Conservation (phyloP, 2,329 filamentous ascomycete species). For the Chalara sp. region DNA sequence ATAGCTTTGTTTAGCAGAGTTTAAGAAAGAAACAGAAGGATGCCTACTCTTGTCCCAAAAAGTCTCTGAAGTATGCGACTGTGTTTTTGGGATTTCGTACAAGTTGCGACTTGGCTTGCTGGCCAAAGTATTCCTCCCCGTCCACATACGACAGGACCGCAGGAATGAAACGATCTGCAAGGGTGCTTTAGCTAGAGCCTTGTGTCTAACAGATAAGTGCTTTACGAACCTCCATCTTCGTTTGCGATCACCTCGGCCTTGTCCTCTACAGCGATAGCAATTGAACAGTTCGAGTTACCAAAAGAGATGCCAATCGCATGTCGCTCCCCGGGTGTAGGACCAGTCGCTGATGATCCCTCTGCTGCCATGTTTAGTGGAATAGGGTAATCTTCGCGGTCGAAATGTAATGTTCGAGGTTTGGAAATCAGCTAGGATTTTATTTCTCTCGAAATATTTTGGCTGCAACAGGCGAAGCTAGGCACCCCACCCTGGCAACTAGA, state of each 20-base stretch:
- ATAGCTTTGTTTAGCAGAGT: conserved; percentile 15
- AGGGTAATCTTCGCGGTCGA: not conserved
- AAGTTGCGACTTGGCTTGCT: conserved; percentile 90
- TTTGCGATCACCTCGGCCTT: conserved; percentile 98
- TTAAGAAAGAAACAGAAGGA: not conserved
- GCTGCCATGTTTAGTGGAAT: conserved; percentile 21
- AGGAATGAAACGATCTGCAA: conserved; percentile 87
- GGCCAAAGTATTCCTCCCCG: conserved; percentile 93
- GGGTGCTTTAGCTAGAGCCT: not conserved
- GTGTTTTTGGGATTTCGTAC: conserved; percentile 91
- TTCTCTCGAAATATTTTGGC: too few relatives aligned
- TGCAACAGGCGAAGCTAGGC: not conserved
- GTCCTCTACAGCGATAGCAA: conserved; percentile 89
- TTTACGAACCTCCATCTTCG: conserved; percentile 78
- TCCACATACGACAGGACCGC: conserved; percentile 90
- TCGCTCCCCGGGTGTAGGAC: conserved; percentile 46
- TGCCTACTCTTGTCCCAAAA: conserved; percentile 84
- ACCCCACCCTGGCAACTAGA: conserved; percentile 1
- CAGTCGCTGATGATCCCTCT: conserved; percentile 17
- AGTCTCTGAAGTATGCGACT: conserved; percentile 92
- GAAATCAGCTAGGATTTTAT: too few relatives aligned
- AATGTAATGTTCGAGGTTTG: not conserved
- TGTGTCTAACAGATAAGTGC: too few relatives aligned
- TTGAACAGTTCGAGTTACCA: conserved; percentile 97
- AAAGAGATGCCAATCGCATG: conserved; percentile 91